phyloP scores from a whole-genome alignment of 805 yeast genomes.

The Jamesozyma spencerorum region DNA sequence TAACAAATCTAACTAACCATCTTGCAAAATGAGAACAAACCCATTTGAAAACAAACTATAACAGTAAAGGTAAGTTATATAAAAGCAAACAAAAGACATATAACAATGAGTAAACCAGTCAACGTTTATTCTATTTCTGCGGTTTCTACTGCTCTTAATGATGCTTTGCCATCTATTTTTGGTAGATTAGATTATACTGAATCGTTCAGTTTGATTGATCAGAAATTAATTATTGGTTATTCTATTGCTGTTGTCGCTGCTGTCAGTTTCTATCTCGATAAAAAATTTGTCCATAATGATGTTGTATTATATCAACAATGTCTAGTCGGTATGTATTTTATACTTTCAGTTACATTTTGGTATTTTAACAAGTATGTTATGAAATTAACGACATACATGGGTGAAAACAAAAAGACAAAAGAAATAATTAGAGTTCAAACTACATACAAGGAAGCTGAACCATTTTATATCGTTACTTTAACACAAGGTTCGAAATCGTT shows the following conservation, averaged over 20 bases:
- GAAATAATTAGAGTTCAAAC: slow-evolving; percentile 27
- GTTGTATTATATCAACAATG: slow-evolving; percentile 33
- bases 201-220: slow-evolving; percentile 29
- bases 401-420: slow-evolving; percentile 25
- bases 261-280: slow-evolving; percentile 40
- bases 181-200: slow-evolving; percentile 19
- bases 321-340: slow-evolving; percentile 34
- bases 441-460: slow-evolving; percentile 32
- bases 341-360: slow-evolving; percentile 34
- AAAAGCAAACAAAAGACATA: too few relatives aligned
- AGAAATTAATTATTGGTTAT: slow-evolving; percentile 43
- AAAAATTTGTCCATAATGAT: slow-evolving; percentile 38
- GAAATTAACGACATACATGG: slow-evolving; percentile 39
- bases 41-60: too few relatives aligned
- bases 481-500: slow-evolving; percentile 11
- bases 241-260: slow-evolving; percentile 43
- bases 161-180: slow-evolving; percentile 21
- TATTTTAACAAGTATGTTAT: slow-evolving; percentile 31
- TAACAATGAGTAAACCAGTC: slow-evolving; percentile 24
- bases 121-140: slow-evolving; percentile 28
- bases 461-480: slow-evolving; percentile 37
- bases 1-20: too few relatives aligned
- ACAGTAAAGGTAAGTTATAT: too few relatives aligned
- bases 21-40: too few relatives aligned
- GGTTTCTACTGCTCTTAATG: slow-evolving; percentile 24